Conservation (phyloP, 768 basidiomycete genomes). For the Leccinum sublutescens region DNA sequence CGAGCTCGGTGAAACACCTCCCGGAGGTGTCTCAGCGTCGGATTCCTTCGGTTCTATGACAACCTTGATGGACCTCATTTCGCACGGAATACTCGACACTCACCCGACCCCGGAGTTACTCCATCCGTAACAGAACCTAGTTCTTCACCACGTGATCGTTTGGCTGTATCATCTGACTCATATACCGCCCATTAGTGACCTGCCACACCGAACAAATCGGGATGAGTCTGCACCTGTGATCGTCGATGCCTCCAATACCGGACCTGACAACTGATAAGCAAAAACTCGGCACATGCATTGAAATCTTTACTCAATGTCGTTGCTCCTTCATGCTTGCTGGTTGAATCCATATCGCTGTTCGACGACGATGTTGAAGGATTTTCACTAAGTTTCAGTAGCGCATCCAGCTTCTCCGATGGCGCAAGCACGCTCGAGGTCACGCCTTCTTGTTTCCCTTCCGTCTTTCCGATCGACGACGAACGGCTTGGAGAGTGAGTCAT, state of each 20-base stretch:
- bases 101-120: conserved; percentile 12
- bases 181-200: conserved; percentile 9
- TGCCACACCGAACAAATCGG: conserved; percentile 1
- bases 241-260: conserved; percentile 17
- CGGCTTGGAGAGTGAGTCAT: conserved; percentile 35
- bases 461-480: conserved; percentile 35
- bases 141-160: conserved; percentile 1
- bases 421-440: conserved; percentile 17
- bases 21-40: not conserved
- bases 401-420: conserved; percentile 25
- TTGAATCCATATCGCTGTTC: not conserved
- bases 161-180: conserved; percentile 13
- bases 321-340: conserved; percentile 22
- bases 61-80: conserved; percentile 8
- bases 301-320: conserved; percentile 25
- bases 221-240: conserved; percentile 17
- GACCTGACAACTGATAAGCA: conserved; percentile 23
- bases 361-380: conserved; percentile 17
- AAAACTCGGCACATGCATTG: not conserved
- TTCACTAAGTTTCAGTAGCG: conserved; percentile 23
- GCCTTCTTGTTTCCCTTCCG: conserved; percentile 19
- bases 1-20: conserved; percentile 9
- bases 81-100: conserved; percentile 4
- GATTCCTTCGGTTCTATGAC: conserved; percentile 16
- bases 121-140: not conserved